Conservation (phyloP, 345 rosid genomes). For the Eucalyptus curtisii region DNA sequence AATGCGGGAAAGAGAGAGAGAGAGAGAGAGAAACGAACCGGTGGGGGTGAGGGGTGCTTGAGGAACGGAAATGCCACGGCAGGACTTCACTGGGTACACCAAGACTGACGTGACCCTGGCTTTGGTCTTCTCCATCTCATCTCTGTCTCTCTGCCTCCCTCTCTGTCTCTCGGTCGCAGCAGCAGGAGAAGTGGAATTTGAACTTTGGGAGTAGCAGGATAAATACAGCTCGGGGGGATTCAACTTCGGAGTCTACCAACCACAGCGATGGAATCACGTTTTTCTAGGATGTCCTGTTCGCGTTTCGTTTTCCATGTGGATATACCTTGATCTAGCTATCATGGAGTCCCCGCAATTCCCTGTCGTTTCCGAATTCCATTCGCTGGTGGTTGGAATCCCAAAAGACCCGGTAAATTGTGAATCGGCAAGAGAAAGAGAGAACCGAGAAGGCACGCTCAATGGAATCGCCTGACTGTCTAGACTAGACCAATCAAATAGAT, state of each 20-base stretch:
- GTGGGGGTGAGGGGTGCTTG: constrained; percentile 69
- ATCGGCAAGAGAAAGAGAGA: not conserved
- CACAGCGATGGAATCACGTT: not conserved
- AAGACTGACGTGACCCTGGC: constrained; percentile 49
- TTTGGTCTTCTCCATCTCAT: constrained; percentile 26
- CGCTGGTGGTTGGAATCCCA: not conserved
- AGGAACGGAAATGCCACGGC: constrained; percentile 64
- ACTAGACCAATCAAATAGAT: not conserved
- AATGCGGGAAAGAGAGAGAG: not conserved
- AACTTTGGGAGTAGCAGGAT: not conserved
- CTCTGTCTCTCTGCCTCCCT: constrained; percentile 58
- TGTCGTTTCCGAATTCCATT: not conserved
- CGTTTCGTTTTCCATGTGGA: not conserved
- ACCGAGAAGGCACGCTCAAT: not conserved
- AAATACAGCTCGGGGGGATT: not conserved
- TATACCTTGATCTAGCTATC: not conserved
- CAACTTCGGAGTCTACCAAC: not conserved
- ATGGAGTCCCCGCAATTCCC: not conserved
- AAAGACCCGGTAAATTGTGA: not conserved
- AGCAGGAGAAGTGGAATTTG: not conserved
- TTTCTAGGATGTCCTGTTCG: not conserved
- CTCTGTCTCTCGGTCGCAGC: not conserved
- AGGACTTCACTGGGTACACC: constrained; percentile 75
- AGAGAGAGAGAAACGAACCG: constrained; percentile 17
- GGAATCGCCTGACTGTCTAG: accelerated